Evolutionary conservation across 2,329 filamentous ascomycete genomes (phyloP).

Genomic region (Apiospora kogelbergensis): DNA sequence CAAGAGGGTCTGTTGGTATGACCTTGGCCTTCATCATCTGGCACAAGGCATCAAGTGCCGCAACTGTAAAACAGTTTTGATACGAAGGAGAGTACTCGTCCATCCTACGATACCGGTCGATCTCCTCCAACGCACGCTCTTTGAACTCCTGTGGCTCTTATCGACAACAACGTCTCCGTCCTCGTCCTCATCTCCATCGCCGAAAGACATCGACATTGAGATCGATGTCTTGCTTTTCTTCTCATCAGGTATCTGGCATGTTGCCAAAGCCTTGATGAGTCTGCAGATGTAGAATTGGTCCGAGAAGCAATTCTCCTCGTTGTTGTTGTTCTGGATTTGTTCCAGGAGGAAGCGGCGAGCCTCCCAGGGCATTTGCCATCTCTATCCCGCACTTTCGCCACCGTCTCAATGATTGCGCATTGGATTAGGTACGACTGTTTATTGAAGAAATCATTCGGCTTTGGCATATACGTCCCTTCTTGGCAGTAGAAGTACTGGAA

Average conservation of each 20-base stretch:
- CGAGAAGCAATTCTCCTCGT: slow-evolving; percentile 83
- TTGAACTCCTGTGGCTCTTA: slow-evolving; percentile 48
- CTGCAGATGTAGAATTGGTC: slow-evolving; percentile 87
- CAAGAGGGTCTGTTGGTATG: slow-evolving; percentile 51
- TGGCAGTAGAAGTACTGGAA: slow-evolving; percentile 90
- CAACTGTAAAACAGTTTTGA: slow-evolving; percentile 65
- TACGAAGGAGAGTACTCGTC: slow-evolving; percentile 70
- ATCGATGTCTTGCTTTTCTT: slow-evolving; percentile 38
- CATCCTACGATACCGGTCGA: slow-evolving; percentile 65
- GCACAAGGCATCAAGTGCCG: slow-evolving; percentile 61
- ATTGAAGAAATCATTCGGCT: slow-evolving; percentile 89
- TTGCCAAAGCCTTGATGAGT: slow-evolving; percentile 65
- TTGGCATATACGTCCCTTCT: slow-evolving; percentile 73
- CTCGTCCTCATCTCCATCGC: slow-evolving; percentile 41
- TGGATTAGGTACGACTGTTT: slow-evolving; percentile 84
- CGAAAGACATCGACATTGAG: slow-evolving; percentile 42
- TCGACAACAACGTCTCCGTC: slow-evolving; percentile 41
- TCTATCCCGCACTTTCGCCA: slow-evolving; percentile 74
- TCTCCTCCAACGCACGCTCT: slow-evolving; percentile 57
- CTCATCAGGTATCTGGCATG: slow-evolving; percentile 54
- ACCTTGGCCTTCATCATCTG: slow-evolving; percentile 64
- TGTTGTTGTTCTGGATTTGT: slow-evolving; percentile 91
- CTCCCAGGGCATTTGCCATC: slow-evolving; percentile 73
- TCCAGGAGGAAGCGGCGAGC: slow-evolving; percentile 86
- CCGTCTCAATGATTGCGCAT: slow-evolving; percentile 76